Conservation (phyloP, 768 basidiomycete species). For the Suillus cothurnatus region DNA sequence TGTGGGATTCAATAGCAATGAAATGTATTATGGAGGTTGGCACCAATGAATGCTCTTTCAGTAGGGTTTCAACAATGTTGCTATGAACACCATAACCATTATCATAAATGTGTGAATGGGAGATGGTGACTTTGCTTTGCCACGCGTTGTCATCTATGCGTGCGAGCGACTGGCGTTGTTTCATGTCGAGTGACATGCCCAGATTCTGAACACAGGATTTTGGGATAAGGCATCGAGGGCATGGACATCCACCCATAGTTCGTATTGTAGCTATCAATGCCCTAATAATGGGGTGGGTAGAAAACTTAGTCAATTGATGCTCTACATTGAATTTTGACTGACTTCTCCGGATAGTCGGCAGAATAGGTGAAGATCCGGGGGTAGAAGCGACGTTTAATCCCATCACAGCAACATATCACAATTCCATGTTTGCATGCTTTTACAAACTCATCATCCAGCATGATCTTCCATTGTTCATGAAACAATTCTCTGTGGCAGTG, state of each 20-base stretch:
- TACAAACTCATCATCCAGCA: not conserved
- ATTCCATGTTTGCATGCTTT: constrained; percentile 7
- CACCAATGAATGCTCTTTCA: constrained; percentile 20
- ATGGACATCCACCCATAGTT: constrained; percentile 28
- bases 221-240: constrained; percentile 26
- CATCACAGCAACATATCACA: constrained; percentile 14
- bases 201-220: constrained; percentile 15
- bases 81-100: constrained; percentile 10
- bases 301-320: accelerated
- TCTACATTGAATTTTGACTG: not conserved
- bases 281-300: not conserved
- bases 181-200: constrained; percentile 12
- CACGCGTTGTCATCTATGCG: constrained; percentile 12
- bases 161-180: not conserved
- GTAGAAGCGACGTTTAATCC: constrained; percentile 15
- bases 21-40: constrained; percentile 21
- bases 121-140: not conserved
- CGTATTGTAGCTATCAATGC: constrained; percentile 25
- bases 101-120: constrained; percentile 19
- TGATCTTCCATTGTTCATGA: not conserved
- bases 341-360: constrained; percentile 41
- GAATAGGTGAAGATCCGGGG: constrained; percentile 32
- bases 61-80: constrained; percentile 12
- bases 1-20: not conserved
- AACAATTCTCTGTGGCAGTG: not conserved